These are phyloP conservation scores for Earliella scabrosa DNA, from an alignment of 1,284 basidiomycete species.

Conservation along the genomic window DNA sequence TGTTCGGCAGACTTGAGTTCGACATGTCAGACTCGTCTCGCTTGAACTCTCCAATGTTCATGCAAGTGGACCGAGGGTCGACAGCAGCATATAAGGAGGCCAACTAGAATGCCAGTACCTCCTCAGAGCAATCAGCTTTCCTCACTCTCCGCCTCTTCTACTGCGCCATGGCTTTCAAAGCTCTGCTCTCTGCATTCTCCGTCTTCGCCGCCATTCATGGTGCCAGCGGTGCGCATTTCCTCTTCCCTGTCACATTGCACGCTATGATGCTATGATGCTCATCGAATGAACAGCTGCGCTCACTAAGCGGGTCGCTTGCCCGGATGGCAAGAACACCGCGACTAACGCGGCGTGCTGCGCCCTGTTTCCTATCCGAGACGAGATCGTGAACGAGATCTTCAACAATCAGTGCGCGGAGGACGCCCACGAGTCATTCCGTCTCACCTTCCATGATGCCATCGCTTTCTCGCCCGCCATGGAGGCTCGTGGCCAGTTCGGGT, in stretches of 20 bases:
- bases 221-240: not conserved
- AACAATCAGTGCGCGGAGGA: constrained; percentile 3
- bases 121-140: not conserved
- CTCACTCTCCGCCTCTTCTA: not conserved
- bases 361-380: constrained; percentile 33
- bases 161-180: not conserved
- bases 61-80: too few relatives aligned
- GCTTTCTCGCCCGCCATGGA: constrained; percentile 23
- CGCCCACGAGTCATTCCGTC: constrained; percentile 1
- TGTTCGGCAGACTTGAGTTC: too few relatives aligned
- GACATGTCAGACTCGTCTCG: too few relatives aligned
- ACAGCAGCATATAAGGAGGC: not conserved
- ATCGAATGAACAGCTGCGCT: constrained; percentile 9
- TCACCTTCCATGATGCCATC: constrained; percentile 26
- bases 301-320: constrained; percentile 19
- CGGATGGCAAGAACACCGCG: constrained; percentile 29
- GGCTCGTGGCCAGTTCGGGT: constrained; percentile 8
- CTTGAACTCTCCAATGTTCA: too few relatives aligned
- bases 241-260: not conserved
- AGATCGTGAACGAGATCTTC: constrained; percentile 1
- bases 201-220: not conserved
- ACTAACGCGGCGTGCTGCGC: constrained; percentile 41
- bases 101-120: too few relatives aligned
- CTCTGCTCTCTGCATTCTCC: constrained; percentile 1
- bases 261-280: not conserved